A percentile compares a stretch with the other conserved stretches of the same genome.
phyloP scores from a whole-genome alignment of 805 yeast species.

The Cephaloascus albidus region DNA sequence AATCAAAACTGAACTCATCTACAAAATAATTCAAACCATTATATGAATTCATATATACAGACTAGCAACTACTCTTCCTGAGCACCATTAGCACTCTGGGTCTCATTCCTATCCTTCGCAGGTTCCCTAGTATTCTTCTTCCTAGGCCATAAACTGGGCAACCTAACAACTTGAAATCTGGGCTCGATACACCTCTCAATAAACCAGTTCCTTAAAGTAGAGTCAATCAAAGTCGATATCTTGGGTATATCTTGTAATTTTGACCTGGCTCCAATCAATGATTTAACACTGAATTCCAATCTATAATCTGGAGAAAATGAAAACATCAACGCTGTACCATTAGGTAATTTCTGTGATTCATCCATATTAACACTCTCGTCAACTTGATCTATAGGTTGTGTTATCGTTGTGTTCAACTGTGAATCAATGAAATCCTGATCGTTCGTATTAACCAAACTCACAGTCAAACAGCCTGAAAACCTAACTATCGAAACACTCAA shows the following conservation, averaged over 20 bases:
- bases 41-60: too few species aligned
- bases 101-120: background rate
- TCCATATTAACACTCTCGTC: slow-evolving; percentile 7
- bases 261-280: slow-evolving; percentile 87
- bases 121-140: slow-evolving; percentile 44
- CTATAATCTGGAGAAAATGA: slow-evolving; percentile 89
- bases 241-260: slow-evolving; percentile 91
- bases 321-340: slow-evolving; percentile 71
- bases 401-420: slow-evolving; percentile 4
- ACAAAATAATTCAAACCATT: too few species aligned
- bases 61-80: background rate
- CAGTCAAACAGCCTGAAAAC: slow-evolving; percentile 83
- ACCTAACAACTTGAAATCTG: slow-evolving; percentile 70
- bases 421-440: slow-evolving; percentile 19
- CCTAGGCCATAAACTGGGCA: slow-evolving; percentile 87
- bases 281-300: slow-evolving; percentile 79
- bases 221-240: slow-evolving; percentile 75
- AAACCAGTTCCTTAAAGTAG: slow-evolving; percentile 78
- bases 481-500: slow-evolving; percentile 82
- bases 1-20: too few species aligned
- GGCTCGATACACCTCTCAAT: slow-evolving; percentile 92
- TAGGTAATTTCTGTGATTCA: slow-evolving; percentile 11
- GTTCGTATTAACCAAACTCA: slow-evolving; percentile 48
- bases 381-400: slow-evolving; percentile 2
- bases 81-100: background rate